These are phyloP conservation scores for Termitomyces sp. DNA, from an alignment of 768 basidiomycete species.

Conservation along the genomic window DNA sequence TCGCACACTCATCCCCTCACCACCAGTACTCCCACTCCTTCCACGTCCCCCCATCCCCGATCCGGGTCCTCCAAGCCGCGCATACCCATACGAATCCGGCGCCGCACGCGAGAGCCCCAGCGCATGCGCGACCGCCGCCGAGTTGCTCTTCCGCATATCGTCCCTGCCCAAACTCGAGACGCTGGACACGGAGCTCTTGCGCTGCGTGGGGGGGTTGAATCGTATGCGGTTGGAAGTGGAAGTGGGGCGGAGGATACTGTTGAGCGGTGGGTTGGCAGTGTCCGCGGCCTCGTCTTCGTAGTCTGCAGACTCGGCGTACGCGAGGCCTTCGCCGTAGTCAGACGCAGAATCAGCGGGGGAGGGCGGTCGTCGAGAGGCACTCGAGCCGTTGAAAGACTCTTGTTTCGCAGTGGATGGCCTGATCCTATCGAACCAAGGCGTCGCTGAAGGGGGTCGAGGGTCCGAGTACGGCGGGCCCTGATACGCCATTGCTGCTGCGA, in stretches of 20 bases:
- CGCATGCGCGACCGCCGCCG: slow-evolving; percentile 38
- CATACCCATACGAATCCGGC: slow-evolving; percentile 35
- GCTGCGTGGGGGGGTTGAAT: slow-evolving; percentile 15
- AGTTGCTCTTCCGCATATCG: slow-evolving; percentile 26
- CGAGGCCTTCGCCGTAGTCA: slow-evolving; percentile 39
- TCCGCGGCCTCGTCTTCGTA: slow-evolving; percentile 33
- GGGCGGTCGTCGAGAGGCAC: neutral
- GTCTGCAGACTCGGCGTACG: slow-evolving; percentile 48
- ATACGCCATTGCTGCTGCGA: slow-evolving; percentile 49
- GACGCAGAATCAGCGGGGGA: slow-evolving; percentile 34
- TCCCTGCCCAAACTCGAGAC: slow-evolving; percentile 7
- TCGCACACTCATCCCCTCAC: slow-evolving; percentile 19
- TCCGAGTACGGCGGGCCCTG: slow-evolving; percentile 17
- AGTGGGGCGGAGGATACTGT: slow-evolving; percentile 22
- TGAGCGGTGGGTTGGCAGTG: slow-evolving; percentile 14
- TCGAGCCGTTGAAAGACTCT: neutral
- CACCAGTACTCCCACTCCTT: slow-evolving; percentile 17
- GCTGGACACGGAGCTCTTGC: slow-evolving; percentile 11
- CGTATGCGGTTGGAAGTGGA: slow-evolving; percentile 19
- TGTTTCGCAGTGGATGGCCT: slow-evolving; percentile 19
- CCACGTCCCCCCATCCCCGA: slow-evolving; percentile 20
- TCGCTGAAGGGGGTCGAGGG: no score
- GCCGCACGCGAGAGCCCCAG: slow-evolving; percentile 39
- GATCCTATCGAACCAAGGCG: no score
- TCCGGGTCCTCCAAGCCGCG: slow-evolving; percentile 37